Evolutionary conservation across 257 asterid species (phyloP).

Genomic region (Scutellaria baicalensis): DNA sequence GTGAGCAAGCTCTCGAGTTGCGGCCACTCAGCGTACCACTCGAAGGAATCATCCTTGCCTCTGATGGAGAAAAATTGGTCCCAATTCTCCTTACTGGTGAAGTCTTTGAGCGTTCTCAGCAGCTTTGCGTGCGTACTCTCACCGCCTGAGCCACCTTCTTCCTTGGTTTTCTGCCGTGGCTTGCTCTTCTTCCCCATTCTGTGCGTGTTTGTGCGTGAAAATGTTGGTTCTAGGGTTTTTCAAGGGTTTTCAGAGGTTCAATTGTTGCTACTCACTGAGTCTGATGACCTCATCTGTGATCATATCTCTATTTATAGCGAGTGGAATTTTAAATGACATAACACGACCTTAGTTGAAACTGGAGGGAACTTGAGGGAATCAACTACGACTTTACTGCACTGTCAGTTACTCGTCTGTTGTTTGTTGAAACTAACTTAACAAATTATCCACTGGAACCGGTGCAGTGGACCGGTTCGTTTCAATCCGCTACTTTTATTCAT

Average conservation of each 20-base stretch:
- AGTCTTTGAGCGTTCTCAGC: slow-evolving; percentile 62
- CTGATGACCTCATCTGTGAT: not conserved
- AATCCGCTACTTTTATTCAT: not conserved
- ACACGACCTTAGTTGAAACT: not conserved
- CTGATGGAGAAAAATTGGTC: slow-evolving; percentile 73
- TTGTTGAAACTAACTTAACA: not conserved
- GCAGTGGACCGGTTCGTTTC: not conserved
- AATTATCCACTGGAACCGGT: not conserved
- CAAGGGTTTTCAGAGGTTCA: not conserved
- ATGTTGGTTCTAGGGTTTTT: slow-evolving; percentile 11
- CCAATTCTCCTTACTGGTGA: slow-evolving; percentile 88
- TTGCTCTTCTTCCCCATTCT: slow-evolving; percentile 31
- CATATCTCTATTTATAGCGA: not conserved
- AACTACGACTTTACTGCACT: not conserved
- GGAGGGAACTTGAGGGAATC: not conserved
- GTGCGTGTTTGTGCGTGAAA: not conserved
- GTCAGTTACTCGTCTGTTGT: not conserved
- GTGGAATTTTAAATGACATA: not conserved
- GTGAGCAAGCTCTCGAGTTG: slow-evolving; percentile 43
- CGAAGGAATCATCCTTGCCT: slow-evolving; percentile 73
- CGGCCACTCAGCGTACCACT: slow-evolving; percentile 96
- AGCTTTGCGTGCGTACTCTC: slow-evolving; percentile 51
- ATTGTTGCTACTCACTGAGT: not conserved
- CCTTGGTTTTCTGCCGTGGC: slow-evolving; percentile 6
- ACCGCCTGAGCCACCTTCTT: not conserved